Conservation (phyloP, 2,329 filamentous ascomycete species). For the Microcyclosporella mali region DNA sequence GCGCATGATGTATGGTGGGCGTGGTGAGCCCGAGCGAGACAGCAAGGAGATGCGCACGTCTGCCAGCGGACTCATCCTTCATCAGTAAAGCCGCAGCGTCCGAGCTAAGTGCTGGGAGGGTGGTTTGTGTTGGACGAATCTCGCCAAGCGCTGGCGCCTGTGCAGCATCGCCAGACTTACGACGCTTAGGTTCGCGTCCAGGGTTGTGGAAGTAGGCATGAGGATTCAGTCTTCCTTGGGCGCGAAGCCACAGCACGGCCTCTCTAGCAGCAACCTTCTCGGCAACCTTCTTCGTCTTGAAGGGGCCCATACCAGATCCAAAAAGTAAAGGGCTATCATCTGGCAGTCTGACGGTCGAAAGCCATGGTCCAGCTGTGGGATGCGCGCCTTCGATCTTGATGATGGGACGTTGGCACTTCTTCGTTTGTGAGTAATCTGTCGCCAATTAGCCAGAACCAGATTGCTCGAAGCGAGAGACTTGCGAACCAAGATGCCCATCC, state of each 20-base stretch:
- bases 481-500: conserved; percentile 34
- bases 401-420: neutral
- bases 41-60: conserved; percentile 20
- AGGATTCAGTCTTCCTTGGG: conserved; percentile 22
- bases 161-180: conserved; percentile 11
- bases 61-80: conserved; percentile 2
- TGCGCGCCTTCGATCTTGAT: neutral
- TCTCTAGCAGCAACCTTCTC: conserved; percentile 36
- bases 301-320: conserved; percentile 31
- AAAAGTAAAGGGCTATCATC: conserved; percentile 28
- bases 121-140: conserved; percentile 9
- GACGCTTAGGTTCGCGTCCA: conserved; percentile 5
- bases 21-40: conserved; percentile 20
- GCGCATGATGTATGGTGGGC: conserved; percentile 8
- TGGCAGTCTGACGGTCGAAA: neutral
- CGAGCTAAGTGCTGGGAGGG: conserved; percentile 5
- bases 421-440: neutral
- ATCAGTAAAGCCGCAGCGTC: conserved; percentile 3
- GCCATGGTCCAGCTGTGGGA: neutral
- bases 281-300: conserved; percentile 38
- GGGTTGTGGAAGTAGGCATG: neutral
- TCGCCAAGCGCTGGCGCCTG: conserved; percentile 1
- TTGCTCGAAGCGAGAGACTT: no score
- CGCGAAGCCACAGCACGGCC: conserved; percentile 39
- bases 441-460: neutral